Evolutionary conservation across 2,329 filamentous ascomycete genomes (phyloP).

Genomic region (Stachybotrys chlorohalonatus): DNA sequence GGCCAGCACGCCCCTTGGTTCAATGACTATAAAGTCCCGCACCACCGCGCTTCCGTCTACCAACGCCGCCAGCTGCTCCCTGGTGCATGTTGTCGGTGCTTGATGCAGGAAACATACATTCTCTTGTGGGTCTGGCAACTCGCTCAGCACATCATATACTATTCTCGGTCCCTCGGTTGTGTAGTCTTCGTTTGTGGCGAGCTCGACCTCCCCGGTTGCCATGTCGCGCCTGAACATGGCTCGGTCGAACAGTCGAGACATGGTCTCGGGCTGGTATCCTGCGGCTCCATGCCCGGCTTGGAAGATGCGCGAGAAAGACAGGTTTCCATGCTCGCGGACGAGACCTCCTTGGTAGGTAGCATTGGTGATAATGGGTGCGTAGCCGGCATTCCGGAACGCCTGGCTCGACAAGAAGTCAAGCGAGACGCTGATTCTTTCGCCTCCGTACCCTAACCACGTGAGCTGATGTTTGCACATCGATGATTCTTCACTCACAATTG

Average conservation of each 20-base stretch:
- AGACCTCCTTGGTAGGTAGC: conserved; percentile 57
- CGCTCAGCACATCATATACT: not conserved
- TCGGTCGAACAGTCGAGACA: conserved; percentile 46
- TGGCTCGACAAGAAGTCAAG: conserved; percentile 36
- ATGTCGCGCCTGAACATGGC: conserved; percentile 44
- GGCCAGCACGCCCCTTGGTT: not conserved
- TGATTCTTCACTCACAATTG: conserved; percentile 37
- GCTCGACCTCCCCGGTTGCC: conserved; percentile 37
- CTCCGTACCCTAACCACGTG: conserved; percentile 35
- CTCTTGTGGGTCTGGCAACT: not conserved
- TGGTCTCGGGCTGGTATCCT: conserved; percentile 46
- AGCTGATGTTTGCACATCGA: not conserved
- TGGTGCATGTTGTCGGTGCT: not conserved
- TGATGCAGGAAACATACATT: not conserved
- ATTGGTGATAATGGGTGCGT: conserved; percentile 59
- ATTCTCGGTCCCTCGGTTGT: not conserved
- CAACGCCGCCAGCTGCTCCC: not conserved
- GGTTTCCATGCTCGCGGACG: conserved; percentile 65
- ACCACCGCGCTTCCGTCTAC: not conserved
- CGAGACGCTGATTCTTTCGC: conserved; percentile 56
- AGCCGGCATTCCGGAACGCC: conserved; percentile 55
- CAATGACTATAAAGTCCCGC: not conserved
- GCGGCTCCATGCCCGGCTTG: conserved; percentile 53
- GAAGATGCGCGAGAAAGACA: conserved; percentile 55
- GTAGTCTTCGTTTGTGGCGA: not conserved